These are phyloP conservation scores for Oleoguttula mirabilis DNA, from an alignment of 495 filamentous ascomycete species.

Conservation along the genomic window DNA sequence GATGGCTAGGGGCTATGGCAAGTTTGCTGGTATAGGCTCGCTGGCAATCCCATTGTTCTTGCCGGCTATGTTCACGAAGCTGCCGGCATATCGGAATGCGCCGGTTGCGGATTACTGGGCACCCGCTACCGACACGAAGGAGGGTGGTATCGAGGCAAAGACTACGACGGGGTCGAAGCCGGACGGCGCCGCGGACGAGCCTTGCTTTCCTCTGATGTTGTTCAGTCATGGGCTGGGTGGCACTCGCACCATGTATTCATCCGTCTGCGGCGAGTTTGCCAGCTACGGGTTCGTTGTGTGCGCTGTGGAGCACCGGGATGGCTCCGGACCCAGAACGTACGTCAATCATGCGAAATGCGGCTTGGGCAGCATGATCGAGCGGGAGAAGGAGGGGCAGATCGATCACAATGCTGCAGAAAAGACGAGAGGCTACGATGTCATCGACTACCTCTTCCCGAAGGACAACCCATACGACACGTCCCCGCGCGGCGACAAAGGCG, in stretches of 20 bases:
- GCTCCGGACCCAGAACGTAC: conserved; percentile 32
- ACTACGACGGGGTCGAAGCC: conserved; percentile 22
- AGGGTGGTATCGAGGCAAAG: conserved; percentile 24
- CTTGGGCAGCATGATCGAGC: conserved; percentile 20
- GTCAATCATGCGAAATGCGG: conserved; percentile 29
- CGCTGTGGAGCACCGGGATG: conserved; percentile 36
- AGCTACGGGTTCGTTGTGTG: conserved; percentile 38
- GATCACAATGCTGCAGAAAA: conserved; percentile 26
- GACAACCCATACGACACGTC: conserved; percentile 32
- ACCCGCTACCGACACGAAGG: conserved; percentile 21
- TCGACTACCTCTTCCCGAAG: conserved; percentile 37
- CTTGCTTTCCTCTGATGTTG: conserved; percentile 33
- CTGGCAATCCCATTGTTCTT: conserved; percentile 36
- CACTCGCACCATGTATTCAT: conserved; percentile 33
- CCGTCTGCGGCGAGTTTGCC: conserved; percentile 35
- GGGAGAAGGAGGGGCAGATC: conserved; percentile 20
- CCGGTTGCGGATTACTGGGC: conserved; percentile 34
- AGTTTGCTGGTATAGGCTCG: conserved; percentile 37
- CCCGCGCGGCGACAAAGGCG: conserved; percentile 30
- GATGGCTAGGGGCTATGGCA: conserved; percentile 42
- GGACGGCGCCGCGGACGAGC: conserved; percentile 23
- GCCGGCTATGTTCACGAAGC: conserved; percentile 43
- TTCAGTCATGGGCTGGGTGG: conserved; percentile 39
- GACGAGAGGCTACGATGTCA: conserved; percentile 23
- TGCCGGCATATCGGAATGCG: conserved; percentile 46